Evolutionary conservation across 1,284 basidiomycete species (phyloP).

Genomic region (Irpex rosettiformis): DNA sequence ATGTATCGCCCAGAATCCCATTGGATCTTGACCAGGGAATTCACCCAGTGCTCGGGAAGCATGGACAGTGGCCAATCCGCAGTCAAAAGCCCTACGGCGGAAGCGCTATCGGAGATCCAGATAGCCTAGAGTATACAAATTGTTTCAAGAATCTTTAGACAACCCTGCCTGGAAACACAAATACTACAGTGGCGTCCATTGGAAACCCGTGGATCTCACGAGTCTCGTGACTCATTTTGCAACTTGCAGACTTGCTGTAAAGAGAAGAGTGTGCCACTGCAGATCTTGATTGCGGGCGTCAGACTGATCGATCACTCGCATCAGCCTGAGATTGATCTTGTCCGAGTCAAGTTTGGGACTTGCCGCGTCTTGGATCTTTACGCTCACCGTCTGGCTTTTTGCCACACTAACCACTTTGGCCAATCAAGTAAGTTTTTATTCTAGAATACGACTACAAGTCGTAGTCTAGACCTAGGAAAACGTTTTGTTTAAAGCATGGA

Average conservation of each 20-base stretch:
- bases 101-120: neutral
- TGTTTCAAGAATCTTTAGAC: too few relatives aligned
- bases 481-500: neutral
- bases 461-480: neutral
- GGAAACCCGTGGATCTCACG: too few relatives aligned
- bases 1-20: neutral
- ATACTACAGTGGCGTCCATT: too few relatives aligned
- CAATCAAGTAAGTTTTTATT: neutral
- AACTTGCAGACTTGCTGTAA: neutral
- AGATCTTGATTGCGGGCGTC: neutral
- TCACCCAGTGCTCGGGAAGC: neutral
- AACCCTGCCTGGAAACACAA: too few relatives aligned
- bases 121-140: too few relatives aligned
- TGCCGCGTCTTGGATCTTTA: neutral
- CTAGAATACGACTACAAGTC: too few relatives aligned
- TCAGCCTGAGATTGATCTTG: neutral
- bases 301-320: conserved; percentile 1
- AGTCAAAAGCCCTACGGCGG: neutral
- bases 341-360: neutral
- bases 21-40: neutral
- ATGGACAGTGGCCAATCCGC: neutral
- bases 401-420: neutral
- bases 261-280: neutral
- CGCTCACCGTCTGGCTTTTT: neutral
- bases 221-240: neutral